Conservation (phyloP, 768 basidiomycete genomes). For the Boletellus emodensis region DNA sequence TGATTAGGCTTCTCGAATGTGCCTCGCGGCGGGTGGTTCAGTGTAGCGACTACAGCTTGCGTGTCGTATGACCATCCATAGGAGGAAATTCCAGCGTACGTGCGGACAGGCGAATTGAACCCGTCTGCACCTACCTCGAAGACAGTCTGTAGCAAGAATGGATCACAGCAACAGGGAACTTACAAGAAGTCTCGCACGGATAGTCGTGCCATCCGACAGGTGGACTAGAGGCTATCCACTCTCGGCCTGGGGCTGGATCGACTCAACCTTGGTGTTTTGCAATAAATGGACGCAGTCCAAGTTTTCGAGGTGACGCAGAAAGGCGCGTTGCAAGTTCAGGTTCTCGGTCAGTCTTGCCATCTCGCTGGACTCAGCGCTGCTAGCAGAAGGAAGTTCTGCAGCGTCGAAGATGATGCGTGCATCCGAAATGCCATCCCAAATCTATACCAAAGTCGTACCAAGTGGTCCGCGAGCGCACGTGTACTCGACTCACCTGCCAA, state of each 20-base stretch:
- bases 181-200: slow-evolving; percentile 76
- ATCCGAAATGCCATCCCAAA: slow-evolving; percentile 90
- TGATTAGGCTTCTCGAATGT: slow-evolving; percentile 63
- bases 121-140: slow-evolving; percentile 90
- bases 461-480: background rate
- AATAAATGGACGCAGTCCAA: slow-evolving; percentile 56
- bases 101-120: slow-evolving; percentile 87
- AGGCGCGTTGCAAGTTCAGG: slow-evolving; percentile 83
- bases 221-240: slow-evolving; percentile 76
- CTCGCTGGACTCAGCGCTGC: slow-evolving; percentile 32
- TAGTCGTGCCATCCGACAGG: slow-evolving; percentile 59
- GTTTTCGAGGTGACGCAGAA: slow-evolving; percentile 59
- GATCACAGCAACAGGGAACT: slow-evolving; percentile 19
- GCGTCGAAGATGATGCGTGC: slow-evolving; percentile 73
- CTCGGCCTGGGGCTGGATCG: slow-evolving; percentile 49
- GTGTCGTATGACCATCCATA: slow-evolving; percentile 92
- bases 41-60: slow-evolving; percentile 86
- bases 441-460: slow-evolving; percentile 37
- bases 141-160: background rate
- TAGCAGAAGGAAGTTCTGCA: slow-evolving; percentile 34
- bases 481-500: slow-evolving; percentile 61
- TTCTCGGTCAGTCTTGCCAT: slow-evolving; percentile 93
- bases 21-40: slow-evolving; percentile 66
- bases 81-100: slow-evolving; percentile 79
- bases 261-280: slow-evolving; percentile 71